Evolutionary conservation across 345 rosid species (phyloP), one percentile per base, ranked within the genome.

Genomic region (Barbarea vulgaris): DNA sequence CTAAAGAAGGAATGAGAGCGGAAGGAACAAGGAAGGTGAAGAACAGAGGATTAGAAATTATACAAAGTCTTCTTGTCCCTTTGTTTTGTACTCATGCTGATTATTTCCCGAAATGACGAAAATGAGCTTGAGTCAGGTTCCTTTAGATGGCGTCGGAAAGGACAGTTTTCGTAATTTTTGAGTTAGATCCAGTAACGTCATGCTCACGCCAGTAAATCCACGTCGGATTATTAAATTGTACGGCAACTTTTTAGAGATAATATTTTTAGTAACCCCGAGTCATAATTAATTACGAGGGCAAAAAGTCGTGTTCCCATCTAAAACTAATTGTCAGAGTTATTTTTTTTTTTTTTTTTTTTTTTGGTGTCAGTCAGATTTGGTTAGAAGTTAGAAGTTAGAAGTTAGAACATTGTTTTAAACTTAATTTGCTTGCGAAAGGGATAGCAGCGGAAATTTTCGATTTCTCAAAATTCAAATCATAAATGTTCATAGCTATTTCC

Each of bases 11-110:
- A 21, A 30, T 19, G 70, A 56, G 55, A 52, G 64, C 33, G 48
- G 79, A 76, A 76, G 51, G 70, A 76, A 15, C 64, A 52, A 52
- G 79, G 79, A 69, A 69, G 69, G 64, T 33, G 75, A 63, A 76
- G 80, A 44, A 60, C 12, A 76, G 36, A 60, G 52, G 28, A 52
- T 41, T 28, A 52, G 28, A 69, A n/a, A 14, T 12, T 0, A 31
- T 10, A 18, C 13, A 58, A 67, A 75, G 73, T 67, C 79, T 42
- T 22, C 19, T 61, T 6, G 34, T 67, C 25, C 9, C 66, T 66
- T 57, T 19, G 54, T 51, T 72, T 72, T 51, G 53, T 48, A 59
- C n/a, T 3, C 9, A 46, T 31, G 13, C 21, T 24, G 13, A 8
- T 52, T 31, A 8, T 52, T 33, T 66, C 0, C 3, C n/a, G 19